These are phyloP conservation scores for Penicillium crustosum DNA, from an alignment of 2,329 filamentous ascomycete species.

Conservation along the genomic window DNA sequence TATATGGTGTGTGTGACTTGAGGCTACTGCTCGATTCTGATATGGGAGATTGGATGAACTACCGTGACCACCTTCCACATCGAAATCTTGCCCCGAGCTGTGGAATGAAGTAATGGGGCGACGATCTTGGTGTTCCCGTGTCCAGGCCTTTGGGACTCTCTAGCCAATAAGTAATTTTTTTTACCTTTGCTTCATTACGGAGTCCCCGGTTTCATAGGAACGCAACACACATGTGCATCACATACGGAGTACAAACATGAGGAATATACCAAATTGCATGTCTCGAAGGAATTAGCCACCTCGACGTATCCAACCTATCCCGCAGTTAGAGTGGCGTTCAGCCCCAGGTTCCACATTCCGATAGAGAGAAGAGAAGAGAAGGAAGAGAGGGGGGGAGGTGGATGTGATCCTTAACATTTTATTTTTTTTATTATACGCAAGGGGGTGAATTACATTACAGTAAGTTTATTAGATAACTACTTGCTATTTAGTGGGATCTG, in stretches of 20 bases:
- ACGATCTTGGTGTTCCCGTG: slow-evolving; percentile 14
- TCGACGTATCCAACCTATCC: not conserved
- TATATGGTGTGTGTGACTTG: not conserved
- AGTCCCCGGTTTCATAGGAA: not conserved
- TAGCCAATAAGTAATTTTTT: not conserved
- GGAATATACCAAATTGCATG: not conserved
- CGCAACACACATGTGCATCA: not conserved
- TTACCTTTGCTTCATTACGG: not conserved
- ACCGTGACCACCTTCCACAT: not conserved
- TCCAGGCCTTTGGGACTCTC: slow-evolving; percentile 15
- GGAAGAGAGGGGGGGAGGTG: slow-evolving; percentile 1
- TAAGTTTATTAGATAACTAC: not conserved
- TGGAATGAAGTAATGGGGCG: slow-evolving; percentile 10
- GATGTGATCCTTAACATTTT: not conserved
- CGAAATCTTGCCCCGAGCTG: not conserved
- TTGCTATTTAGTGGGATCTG: too few relatives aligned
- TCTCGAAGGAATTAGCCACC: not conserved
- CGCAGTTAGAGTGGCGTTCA: slow-evolving; percentile 20
- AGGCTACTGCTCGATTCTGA: not conserved
- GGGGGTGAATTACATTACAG: not conserved
- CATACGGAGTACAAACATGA: not conserved
- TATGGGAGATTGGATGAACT: not conserved
- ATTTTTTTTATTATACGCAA: slow-evolving; percentile 4
- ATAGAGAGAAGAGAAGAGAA: slow-evolving; percentile 2
- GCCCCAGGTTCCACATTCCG: slow-evolving; percentile 25